Evolutionary conservation across 164 flowering plant genomes (phyloP).

Genomic region (Saururus chinensis): DNA sequence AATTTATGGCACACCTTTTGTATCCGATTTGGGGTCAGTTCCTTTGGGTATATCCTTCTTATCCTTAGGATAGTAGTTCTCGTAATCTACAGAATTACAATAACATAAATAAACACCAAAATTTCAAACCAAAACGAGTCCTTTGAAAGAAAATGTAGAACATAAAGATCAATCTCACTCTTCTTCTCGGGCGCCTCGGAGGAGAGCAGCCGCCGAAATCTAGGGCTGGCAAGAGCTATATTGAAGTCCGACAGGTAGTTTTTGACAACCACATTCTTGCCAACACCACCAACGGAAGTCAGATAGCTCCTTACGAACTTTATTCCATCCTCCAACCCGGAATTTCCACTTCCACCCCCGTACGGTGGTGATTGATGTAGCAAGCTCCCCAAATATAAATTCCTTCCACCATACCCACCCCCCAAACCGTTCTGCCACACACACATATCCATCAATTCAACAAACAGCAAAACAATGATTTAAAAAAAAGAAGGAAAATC

Average conservation of each 20-base stretch:
- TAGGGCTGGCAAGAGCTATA: conserved; percentile 35
- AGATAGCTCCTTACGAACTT: conserved; percentile 50
- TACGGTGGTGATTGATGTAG: conserved; percentile 1
- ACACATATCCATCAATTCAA: background rate
- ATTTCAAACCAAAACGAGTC: background rate
- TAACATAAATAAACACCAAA: background rate
- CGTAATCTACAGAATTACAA: conserved; percentile 38
- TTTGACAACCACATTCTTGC: conserved; percentile 13
- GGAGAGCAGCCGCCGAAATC: conserved; percentile 38
- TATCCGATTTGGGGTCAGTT: conserved; percentile 42
- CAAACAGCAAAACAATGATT: background rate
- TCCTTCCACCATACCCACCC: conserved; percentile 25
- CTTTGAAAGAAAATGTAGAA: background rate
- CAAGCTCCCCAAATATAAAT: conserved; percentile 13
- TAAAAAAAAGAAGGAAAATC: background rate
- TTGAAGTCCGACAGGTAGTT: conserved; percentile 27
- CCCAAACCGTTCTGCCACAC: conserved; percentile 9
- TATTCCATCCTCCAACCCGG: conserved; percentile 18
- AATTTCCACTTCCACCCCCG: background rate
- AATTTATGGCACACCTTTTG: conserved; percentile 38
- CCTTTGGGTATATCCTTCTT: conserved; percentile 72
- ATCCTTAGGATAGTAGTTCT: conserved; percentile 67
- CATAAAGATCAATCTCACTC: conserved; percentile 30
- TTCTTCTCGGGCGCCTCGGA: conserved; percentile 70
- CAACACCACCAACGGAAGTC: conserved; percentile 40